phyloP scores from a whole-genome alignment of 768 basidiomycete species.

The Leccinum boreale region DNA sequence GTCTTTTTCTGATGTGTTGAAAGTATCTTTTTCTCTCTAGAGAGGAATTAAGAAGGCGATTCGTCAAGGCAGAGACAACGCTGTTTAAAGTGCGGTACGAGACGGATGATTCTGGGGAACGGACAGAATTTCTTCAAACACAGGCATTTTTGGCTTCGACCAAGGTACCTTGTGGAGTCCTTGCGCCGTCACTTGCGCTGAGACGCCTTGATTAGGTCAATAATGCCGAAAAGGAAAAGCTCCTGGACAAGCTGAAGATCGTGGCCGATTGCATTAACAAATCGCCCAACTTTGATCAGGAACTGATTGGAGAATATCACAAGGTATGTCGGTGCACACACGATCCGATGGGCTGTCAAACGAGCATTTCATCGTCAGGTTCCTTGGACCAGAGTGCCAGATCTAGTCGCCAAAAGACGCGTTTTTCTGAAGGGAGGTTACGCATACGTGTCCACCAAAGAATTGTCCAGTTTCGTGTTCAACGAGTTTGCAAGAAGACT shows the following conservation, averaged over 20 bases:
- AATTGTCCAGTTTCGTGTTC: conserved; percentile 82
- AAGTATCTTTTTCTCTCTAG: conserved; percentile 38
- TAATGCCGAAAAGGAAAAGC: conserved; percentile 49
- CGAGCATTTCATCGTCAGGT: conserved; percentile 50
- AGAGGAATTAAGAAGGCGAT: conserved; percentile 85
- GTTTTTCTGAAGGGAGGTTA: conserved; percentile 77
- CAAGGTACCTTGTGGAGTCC: conserved; percentile 39
- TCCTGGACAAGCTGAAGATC: conserved; percentile 45
- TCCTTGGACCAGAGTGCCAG: conserved; percentile 94
- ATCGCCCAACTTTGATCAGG: neutral
- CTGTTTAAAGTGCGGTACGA: conserved; percentile 85
- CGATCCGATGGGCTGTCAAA: neutral
- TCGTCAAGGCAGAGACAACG: conserved; percentile 83
- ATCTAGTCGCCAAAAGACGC: conserved; percentile 78
- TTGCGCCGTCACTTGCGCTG: neutral
- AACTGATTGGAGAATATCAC: conserved; percentile 44
- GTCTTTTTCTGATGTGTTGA: neutral
- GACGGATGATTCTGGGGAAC: conserved; percentile 52
- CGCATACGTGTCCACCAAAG: conserved; percentile 81
- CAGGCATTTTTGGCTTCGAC: conserved; percentile 61
- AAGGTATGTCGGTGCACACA: conserved; percentile 49
- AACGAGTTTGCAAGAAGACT: conserved; percentile 79
- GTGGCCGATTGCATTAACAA: conserved; percentile 24
- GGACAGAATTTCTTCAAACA: conserved; percentile 60
- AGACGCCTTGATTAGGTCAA: conserved; percentile 45